Evolutionary conservation across 1,284 basidiomycete species (phyloP), one percentile per base, ranked within the genome.

Genomic region (Lentinus polychrous): DNA sequence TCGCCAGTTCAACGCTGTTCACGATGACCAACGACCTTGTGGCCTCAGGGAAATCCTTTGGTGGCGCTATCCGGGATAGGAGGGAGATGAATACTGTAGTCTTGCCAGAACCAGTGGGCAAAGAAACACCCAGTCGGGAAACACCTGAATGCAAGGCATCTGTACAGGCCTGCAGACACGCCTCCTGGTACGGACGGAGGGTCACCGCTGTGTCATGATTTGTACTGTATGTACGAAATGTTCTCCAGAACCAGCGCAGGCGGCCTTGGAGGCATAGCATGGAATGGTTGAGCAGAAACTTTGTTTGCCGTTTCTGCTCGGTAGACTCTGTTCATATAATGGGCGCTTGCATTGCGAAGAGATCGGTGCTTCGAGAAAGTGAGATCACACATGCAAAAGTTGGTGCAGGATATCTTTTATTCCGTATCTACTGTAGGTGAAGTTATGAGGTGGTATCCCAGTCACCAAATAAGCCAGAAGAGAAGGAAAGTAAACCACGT

Each of bases 41-140:
- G 10, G 82, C 81, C 23, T 59, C 52, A 2, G 73, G 67, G 45
- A 71, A 69, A 0, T 62, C 57, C 1, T 54, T 46, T 3, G 78
- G 76, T 18, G 79, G 57, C 3, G 58, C 46, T 24, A 90, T 72
- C 17, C 78, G 74, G 8, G 83, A 79, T 8, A 94, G 72, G 15
- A 94, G 75, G 4, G 81, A 79, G 45, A 93, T 84, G 68, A 94
- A 98, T 50, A 94, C 88, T 1, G 90, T 91, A 0, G 94, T 97
- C 66, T 98, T 98, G 7, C 94, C 94, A 23, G 89, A 82, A 10
- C 92, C 91, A 17, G 94, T 96, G 8, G 94, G 93, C 1, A 93
- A 75, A 11, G 89, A 94, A 18, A 95, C 90, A n/a, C 94, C 94
- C 42, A 97, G 88, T 18, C 94, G 83, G 1, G 80, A 80, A 23